Evolutionary conservation across 1,139 yeast species (phyloP), one percentile per base, ranked within the genome.

Genomic region (Magnusiomyces magnusii): DNA sequence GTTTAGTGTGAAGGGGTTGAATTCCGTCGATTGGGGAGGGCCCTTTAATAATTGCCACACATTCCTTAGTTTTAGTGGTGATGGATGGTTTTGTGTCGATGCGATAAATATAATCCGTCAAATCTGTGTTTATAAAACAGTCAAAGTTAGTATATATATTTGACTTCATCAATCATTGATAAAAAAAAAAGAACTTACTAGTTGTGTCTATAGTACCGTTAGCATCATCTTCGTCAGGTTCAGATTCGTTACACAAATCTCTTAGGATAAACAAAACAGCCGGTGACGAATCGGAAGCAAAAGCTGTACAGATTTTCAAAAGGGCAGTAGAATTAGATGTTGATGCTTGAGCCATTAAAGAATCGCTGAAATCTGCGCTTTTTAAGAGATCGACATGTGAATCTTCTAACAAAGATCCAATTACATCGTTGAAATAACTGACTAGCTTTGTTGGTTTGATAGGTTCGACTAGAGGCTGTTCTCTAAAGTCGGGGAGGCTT

Each of bases 11-110:
- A n/a, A 78, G 62, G 1, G 75, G 63, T 2, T 53, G 41, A 0
- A 63, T 58, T 2, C 66, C 64, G 19, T 65, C 64, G 23, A 80
- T 61, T 9, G 67, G 67, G 0, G 79, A 80, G 47, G 74, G 75
- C 10, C 75, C 75, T 63, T 83, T 83, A 54, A 82, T 75, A 25
- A 82, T 62, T 0, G 80, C 80, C 21, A 76, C 57, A 3, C 68
- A 60, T 13, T 67, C 64, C 3, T 61, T 59, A 2, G 71, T 58
- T 15, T 53, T 47, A 17, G 39, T 39, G 13, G 54, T 54, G 36
- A 56, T 55, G 9, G 62, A 54, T 21, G 59, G 52, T 42, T 55
- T 60, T 10, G 62, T 60, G 27, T 60, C 62, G 13, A 60, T 47
- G 36, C 62, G 54, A 51, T 60, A 60, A 2, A 53, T 21, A 47